Evolutionary conservation across 2,329 filamentous ascomycete genomes (phyloP).

Genomic region (Nothopassalora personata): DNA sequence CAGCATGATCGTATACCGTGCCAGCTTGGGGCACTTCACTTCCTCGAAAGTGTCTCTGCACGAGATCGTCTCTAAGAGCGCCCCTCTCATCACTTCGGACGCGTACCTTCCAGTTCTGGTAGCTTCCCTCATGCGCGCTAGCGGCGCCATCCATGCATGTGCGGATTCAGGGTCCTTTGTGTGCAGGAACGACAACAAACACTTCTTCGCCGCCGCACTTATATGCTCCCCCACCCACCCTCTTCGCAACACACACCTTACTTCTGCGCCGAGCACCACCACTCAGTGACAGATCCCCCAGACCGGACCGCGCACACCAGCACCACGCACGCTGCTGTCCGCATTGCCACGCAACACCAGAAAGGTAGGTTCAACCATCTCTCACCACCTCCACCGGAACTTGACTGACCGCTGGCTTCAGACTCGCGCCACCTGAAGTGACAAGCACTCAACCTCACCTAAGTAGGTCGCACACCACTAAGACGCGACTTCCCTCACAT

Average conservation of each 20-base stretch:
- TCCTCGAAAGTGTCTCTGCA: background rate
- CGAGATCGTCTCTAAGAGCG: background rate
- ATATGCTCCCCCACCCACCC: background rate
- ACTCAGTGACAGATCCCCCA: slow-evolving; percentile 1
- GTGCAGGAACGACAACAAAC: background rate
- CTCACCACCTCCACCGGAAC: background rate
- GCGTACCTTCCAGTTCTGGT: background rate
- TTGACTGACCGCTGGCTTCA: background rate
- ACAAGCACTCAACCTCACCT: background rate
- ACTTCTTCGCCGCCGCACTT: background rate
- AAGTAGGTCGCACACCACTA: background rate
- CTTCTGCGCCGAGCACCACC: background rate
- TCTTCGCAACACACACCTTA: background rate
- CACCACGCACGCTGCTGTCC: background rate
- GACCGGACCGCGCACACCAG: background rate
- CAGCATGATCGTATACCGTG: too few species aligned
- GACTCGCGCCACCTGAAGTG: background rate
- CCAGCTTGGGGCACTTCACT: background rate
- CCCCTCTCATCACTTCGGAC: background rate
- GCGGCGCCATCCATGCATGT: background rate
- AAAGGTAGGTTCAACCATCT: background rate
- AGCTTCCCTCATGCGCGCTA: background rate
- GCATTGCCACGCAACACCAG: background rate
- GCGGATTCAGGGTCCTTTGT: background rate
- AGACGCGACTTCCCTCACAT: background rate